Base-by-base conservation (phyloP, 176 grass and related monocot genomes). In the Avena eriantha region DNA sequence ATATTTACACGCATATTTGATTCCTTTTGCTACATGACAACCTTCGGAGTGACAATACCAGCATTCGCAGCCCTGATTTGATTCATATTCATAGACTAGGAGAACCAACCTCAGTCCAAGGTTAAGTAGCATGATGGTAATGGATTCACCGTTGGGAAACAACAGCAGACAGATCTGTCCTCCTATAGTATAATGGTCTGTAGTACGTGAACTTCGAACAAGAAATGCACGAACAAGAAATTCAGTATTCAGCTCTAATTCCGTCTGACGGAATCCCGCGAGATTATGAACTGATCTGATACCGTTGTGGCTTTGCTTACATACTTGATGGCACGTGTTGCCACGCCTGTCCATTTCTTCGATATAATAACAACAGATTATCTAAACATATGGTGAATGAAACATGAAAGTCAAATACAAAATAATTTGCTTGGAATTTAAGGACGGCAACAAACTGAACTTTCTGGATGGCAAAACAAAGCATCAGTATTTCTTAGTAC, bases 171-270 rank as follows among this genome's bases (percentile, higher is more conserved):
- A 8, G 19, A 7, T 74, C 50, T 3, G 7, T 18, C 29, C 24
- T 31, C 7, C n/a, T 41, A 18, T 51, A 69, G 45, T 11, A 75
- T 80, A 89, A 76, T 76, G 69, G 48, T 48, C 45, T n/a, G 7
- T 47, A 5, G 29, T 57, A 56, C 18, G 8, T 22, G 53, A 73
- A 17, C 77, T 15, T 23, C 7, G 10, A 82, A 19, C 64, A 86
- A 86, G 33, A 86, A 86, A 70, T 29, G 29, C 29, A 29, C 7
- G 10, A 82, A 19, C 64, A 86, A 86, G 33, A 86, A 83, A 70
- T 78, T 63, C 10, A 86, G 79, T 18, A 21, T 86, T 23, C 79
- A 73, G 51, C 84, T 73, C 3, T 86, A 90, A 78, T 86, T 51
- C 79, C 82, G 45, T 10, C 8, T 10, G 45, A 47, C 45, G 45